phyloP scores from a whole-genome alignment of 78 protist genomes.

The Planoprotostelium fungivorum region DNA sequence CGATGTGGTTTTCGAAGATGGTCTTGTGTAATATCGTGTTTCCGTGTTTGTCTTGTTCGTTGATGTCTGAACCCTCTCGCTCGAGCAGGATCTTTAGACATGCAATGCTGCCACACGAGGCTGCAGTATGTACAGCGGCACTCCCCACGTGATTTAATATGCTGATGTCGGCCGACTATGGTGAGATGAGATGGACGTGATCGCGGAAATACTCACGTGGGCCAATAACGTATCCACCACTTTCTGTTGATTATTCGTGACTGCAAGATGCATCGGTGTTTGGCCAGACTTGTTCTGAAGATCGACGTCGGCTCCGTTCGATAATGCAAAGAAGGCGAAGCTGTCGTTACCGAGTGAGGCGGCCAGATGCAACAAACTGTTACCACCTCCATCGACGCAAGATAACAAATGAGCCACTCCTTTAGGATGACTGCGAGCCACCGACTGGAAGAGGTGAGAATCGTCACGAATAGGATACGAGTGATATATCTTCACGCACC shows the following conservation, averaged over 20 bases:
- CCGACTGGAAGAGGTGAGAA: not conserved
- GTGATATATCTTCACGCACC: too few species aligned
- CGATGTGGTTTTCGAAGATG: not conserved
- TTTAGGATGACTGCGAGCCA: not conserved
- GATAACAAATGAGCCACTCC: not conserved
- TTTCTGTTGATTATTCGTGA: not conserved
- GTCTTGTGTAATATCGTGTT: not conserved
- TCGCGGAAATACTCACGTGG: not conserved
- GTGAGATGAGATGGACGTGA: too few species aligned
- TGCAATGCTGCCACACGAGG: not conserved
- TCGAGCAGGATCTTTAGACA: not conserved
- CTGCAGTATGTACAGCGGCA: not conserved
- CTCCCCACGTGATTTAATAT: not conserved
- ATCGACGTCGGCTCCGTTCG: not conserved
- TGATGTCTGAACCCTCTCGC: not conserved
- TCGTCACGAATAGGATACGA: too few species aligned
- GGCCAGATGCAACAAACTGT: not conserved
- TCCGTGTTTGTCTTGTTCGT: not conserved
- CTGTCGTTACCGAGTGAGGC: not conserved
- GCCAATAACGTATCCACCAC: not conserved
- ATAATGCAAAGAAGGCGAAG: not conserved
- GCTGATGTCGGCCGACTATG: not conserved
- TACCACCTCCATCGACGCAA: not conserved
- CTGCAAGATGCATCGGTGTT: not conserved
- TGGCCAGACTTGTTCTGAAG: not conserved